Conservation (phyloP, 805 yeast genomes). For the Kuraishia ogatae region DNA sequence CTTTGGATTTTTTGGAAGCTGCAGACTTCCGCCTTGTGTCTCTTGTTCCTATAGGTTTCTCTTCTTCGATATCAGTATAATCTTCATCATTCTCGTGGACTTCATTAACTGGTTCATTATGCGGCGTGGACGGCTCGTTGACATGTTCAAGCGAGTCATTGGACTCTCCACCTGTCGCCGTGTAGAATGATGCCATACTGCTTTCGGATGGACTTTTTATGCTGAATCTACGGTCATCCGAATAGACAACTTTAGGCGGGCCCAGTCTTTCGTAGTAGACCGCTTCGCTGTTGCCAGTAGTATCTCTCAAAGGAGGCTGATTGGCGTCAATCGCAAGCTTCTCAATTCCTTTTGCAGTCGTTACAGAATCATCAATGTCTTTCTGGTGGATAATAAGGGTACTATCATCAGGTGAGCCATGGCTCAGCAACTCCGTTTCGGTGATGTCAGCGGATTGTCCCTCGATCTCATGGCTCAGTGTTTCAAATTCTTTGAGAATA, state of each 20-base stretch:
- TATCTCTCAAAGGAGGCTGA: background rate
- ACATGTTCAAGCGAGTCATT: conserved; percentile 4
- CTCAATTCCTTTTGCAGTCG: background rate
- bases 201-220: background rate
- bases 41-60: background rate
- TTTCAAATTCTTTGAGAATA: conserved; percentile 23
- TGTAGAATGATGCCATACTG: background rate
- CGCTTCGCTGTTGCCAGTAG: background rate
- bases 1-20: conserved; percentile 4
- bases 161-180: conserved; percentile 6
- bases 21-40: conserved; percentile 8
- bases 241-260: background rate
- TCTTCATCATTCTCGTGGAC: conserved; percentile 5
- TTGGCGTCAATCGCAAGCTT: background rate
- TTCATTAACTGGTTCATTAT: conserved; percentile 1
- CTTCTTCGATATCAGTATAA: conserved; percentile 8
- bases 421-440: background rate
- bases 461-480: conserved; percentile 15
- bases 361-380: background rate
- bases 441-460: background rate
- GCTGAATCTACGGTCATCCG: background rate
- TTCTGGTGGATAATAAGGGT: background rate
- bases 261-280: background rate
- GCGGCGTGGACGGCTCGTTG: conserved; percentile 1
- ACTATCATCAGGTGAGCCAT: background rate